phyloP scores from a whole-genome alignment of 768 basidiomycete species.

The Neoboletus brunneissimus region DNA sequence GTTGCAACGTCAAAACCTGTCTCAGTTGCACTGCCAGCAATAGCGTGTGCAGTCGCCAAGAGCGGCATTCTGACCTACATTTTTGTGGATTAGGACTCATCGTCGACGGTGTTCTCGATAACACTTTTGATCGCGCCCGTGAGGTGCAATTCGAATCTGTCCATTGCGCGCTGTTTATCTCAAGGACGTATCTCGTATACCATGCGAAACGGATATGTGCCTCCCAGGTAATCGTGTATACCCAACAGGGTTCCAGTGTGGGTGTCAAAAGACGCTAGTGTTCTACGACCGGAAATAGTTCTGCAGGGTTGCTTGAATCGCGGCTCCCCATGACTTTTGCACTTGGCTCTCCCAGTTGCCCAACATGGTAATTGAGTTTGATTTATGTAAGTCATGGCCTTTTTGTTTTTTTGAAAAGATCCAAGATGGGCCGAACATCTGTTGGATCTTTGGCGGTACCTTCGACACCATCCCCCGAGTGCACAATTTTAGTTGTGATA shows the following conservation, averaged over 20 bases:
- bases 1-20: conserved; percentile 22
- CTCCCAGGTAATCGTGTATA: conserved; percentile 1
- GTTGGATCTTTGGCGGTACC: background rate
- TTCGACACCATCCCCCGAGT: background rate
- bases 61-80: conserved; percentile 13
- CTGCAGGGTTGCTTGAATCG: conserved; percentile 7
- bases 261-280: conserved; percentile 1
- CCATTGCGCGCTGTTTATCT: conserved; percentile 19
- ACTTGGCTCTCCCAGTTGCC: background rate
- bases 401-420: background rate
- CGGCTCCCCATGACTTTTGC: conserved; percentile 10
- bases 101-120: conserved; percentile 13
- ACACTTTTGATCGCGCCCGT: conserved; percentile 6
- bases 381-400: background rate
- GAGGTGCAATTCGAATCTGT: conserved; percentile 22
- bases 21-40: conserved; percentile 5
- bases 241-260: background rate
- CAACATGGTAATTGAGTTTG: background rate
- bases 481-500: conserved; percentile 27
- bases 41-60: conserved; percentile 3
- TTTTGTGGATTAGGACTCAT: conserved; percentile 6
- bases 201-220: conserved; percentile 6
- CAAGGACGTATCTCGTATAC: conserved; percentile 3
- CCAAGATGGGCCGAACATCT: background rate
- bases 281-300: conserved; percentile 3